Base-by-base conservation (phyloP, 1,284 basidiomycete species). In the Peniophora sp. region DNA sequence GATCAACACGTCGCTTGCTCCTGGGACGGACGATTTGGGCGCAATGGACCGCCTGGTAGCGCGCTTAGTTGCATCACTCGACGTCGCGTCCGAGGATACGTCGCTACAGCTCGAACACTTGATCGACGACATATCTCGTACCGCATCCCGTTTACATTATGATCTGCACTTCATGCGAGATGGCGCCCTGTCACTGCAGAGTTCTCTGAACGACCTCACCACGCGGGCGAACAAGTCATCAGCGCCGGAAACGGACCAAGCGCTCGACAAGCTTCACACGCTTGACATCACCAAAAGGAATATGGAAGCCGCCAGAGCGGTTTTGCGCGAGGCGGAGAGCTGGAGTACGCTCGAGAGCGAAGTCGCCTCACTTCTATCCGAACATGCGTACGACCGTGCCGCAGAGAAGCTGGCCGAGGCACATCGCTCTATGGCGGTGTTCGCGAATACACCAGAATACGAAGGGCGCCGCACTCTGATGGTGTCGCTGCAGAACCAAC, bases 91-190 rank as follows among this genome's bases (percentile, higher is more conserved):
- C 43, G 87, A 92, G 64, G 93, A 96, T 60, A 93, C 92, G 0
- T 89, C 91, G 2, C 72, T 83, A 5, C 74, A 86, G 47, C 79
- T 97, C 47, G 94, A 97, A 65, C 83, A 84, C 56, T 80, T 83
- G 45, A 93, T 97, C 54, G 85, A 92, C 61, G 92, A 95, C 61
- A 89, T 96, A 46, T 91, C 92, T 1, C 80, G 92, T 47, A 82
- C 85, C 3, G 85, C 95, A 10, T 92, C 94, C 3, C 80, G 94
- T 35, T 76, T 97, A 44, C 84, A 86, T 1, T 97, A 96, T 63
- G 94, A 97, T 67, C 73, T 97, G 18, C 93, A 97, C 64, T 94
- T 96, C 68, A 94, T 97, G 83, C 85, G 89, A 47, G 94, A 97
- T 62, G 84, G 85, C 35, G 92, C 93, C 0, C 68, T 88, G 12